These are phyloP conservation scores for Lizonia empirigonia DNA, from an alignment of 2,329 filamentous ascomycete species.

Conservation along the genomic window DNA sequence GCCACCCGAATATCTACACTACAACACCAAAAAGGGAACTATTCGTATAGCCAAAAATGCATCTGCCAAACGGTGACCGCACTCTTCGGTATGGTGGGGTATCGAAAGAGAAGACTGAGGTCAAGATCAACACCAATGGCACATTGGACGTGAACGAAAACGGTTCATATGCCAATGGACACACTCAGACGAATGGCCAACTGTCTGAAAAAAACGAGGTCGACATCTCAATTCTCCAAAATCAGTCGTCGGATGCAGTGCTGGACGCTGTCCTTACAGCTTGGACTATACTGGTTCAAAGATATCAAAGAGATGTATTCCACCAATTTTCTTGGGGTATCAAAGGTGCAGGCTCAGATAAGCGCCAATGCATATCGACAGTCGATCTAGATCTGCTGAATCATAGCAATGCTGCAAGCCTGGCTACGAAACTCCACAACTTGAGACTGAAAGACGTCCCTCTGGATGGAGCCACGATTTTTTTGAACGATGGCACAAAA, in stretches of 20 bases:
- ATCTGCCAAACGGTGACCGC: conserved; percentile 28
- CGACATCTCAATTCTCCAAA: conserved; percentile 17
- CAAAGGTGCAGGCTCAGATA: conserved; percentile 16
- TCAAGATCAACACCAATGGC: conserved; percentile 22
- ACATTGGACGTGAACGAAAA: conserved; percentile 12
- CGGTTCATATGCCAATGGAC: conserved; percentile 3
- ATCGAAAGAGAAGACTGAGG: conserved; percentile 21
- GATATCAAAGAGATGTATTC: conserved; percentile 42
- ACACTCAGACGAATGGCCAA: conserved; percentile 5
- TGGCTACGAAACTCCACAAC: conserved; percentile 23
- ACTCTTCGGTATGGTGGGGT: conserved; percentile 23
- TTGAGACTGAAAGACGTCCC: conserved; percentile 21
- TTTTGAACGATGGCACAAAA: conserved; percentile 37
- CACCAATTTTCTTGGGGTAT: conserved; percentile 39
- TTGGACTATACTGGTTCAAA: conserved; percentile 39
- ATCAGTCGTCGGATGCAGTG: conserved; percentile 14
- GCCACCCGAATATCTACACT: neutral
- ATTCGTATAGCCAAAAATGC: conserved; percentile 19
- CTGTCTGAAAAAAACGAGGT: conserved; percentile 23
- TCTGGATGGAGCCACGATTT: conserved; percentile 19
- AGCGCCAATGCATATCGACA: conserved; percentile 25
- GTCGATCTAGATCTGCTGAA: conserved; percentile 24
- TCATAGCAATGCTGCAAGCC: conserved; percentile 19
- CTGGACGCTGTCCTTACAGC: conserved; percentile 37
- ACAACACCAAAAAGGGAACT: neutral